These are phyloP conservation scores for Saccharomyces hybrid DNA, from an alignment of 1,139 yeast species.

Conservation along the genomic window DNA sequence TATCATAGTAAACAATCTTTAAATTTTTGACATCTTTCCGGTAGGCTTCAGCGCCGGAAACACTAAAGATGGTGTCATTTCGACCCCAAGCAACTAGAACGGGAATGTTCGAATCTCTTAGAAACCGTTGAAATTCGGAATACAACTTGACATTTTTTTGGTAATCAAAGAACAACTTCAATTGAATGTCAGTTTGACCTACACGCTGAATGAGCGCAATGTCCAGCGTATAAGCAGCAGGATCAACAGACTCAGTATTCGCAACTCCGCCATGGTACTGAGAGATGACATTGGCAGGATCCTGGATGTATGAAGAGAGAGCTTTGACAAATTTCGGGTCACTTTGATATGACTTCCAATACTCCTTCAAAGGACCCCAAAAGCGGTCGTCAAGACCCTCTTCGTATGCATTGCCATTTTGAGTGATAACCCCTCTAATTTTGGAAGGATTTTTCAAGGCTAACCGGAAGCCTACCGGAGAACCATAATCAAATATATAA, in stretches of 20 bases:
- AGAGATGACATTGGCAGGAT: not conserved
- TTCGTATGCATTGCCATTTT: slow-evolving; percentile 42
- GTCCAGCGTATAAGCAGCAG: slow-evolving; percentile 34
- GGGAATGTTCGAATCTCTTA: slow-evolving; percentile 35
- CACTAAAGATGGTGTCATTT: slow-evolving; percentile 35
- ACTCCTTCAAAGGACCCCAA: slow-evolving; percentile 35
- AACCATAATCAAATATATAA: not conserved
- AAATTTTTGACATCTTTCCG: slow-evolving; percentile 32
- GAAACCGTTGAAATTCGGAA: slow-evolving; percentile 36
- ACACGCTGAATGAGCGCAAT: slow-evolving; percentile 26
- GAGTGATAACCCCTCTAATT: slow-evolving; percentile 36
- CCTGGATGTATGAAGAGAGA: not conserved
- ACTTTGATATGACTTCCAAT: slow-evolving; percentile 29
- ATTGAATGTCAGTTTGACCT: slow-evolving; percentile 31
- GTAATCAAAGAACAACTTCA: slow-evolving; percentile 36
- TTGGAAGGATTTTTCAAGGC: not conserved
- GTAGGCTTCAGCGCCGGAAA: slow-evolving; percentile 36
- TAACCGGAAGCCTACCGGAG: not conserved
- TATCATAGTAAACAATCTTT: slow-evolving; percentile 27
- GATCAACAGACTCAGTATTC: slow-evolving; percentile 29
- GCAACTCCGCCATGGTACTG: slow-evolving; percentile 12
- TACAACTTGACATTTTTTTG: slow-evolving; percentile 32
- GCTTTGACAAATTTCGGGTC: slow-evolving; percentile 6
- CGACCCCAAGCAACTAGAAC: slow-evolving; percentile 40
- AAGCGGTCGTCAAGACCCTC: slow-evolving; percentile 35